Percentiles rank a stretch among this genome's conserved stretches.
These are phyloP conservation scores for Metarhizium brunneum DNA, from an alignment of 2,329 filamentous ascomycete species.

Conservation along the genomic window DNA sequence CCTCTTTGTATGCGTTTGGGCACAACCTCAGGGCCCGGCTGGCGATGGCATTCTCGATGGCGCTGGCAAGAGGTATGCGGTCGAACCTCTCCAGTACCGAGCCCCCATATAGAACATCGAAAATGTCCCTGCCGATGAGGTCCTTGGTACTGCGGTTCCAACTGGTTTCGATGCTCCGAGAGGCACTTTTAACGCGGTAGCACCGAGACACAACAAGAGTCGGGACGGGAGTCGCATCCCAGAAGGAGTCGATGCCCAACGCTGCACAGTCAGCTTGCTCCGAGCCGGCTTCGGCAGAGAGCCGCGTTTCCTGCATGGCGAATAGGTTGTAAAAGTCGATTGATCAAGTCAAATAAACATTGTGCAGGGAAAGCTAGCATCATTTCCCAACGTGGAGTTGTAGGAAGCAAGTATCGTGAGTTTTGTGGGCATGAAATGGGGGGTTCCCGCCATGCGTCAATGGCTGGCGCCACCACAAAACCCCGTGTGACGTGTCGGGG, in stretches of 20 bases:
- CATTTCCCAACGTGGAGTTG: too few species aligned
- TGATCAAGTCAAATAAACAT: too few species aligned
- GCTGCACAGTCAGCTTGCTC: background rate
- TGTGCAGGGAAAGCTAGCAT: too few species aligned
- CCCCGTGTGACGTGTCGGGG: background rate
- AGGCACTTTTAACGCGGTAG: conserved; percentile 20
- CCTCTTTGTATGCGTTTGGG: conserved; percentile 9
- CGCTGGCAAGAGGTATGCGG: conserved; percentile 14
- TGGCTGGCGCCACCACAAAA: background rate
- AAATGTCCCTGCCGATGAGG: conserved; percentile 19
- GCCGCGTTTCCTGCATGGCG: background rate
- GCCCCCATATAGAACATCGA: conserved; percentile 16
- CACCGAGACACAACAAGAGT: conserved; percentile 20
- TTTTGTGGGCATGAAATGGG: too few species aligned
- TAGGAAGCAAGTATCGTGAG: too few species aligned
- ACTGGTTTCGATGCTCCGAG: conserved; percentile 7
- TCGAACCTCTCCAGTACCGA: conserved; percentile 16
- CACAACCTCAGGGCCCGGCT: conserved; percentile 15
- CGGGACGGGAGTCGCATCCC: conserved; percentile 20
- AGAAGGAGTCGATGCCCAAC: background rate
- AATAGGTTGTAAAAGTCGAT: background rate
- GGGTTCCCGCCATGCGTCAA: too few species aligned
- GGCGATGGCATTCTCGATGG: conserved; percentile 20
- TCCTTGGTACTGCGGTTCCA: conserved; percentile 1
- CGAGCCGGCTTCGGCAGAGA: background rate